Conservation (phyloP, 305 asterid genomes). For the Plantago lanceolata region DNA sequence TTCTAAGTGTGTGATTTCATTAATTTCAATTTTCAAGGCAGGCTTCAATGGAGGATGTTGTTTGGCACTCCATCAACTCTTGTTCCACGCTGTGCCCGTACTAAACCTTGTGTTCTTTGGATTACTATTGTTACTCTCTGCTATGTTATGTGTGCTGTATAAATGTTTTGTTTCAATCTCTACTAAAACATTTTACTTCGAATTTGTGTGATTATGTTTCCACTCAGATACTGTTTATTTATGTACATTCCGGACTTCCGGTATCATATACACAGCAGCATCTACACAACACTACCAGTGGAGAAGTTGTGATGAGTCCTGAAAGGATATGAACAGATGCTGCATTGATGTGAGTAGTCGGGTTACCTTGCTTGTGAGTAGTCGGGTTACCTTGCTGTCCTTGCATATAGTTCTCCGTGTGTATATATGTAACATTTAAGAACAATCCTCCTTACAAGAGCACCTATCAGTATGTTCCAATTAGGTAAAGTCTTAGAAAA, state of each 20-base stretch:
- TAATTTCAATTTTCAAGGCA: too few relatives aligned
- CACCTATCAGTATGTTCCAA: conserved; percentile 59
- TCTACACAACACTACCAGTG: conserved; percentile 19
- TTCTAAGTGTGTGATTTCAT: not conserved
- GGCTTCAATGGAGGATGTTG: not conserved
- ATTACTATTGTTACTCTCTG: not conserved
- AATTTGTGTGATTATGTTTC: too few relatives aligned
- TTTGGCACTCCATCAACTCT: not conserved
- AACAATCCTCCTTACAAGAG: conserved; percentile 67
- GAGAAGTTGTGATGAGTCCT: conserved; percentile 43
- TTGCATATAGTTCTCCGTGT: conserved; percentile 48
- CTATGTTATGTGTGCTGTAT: not conserved
- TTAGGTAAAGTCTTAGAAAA: too few relatives aligned
- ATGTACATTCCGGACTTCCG: too few relatives aligned
- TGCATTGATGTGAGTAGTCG: conserved; percentile 57
- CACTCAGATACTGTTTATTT: too few relatives aligned
- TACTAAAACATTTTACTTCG: too few relatives aligned
- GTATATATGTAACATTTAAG: conserved; percentile 47
- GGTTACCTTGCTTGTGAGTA: conserved; percentile 46
- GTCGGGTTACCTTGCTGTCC: conserved; percentile 57
- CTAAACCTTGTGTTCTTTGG: not conserved
- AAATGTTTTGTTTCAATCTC: too few relatives aligned
- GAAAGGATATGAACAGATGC: conserved; percentile 54
- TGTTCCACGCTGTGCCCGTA: not conserved
- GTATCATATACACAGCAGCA: not conserved